phyloP scores from a whole-genome alignment of 2,329 filamentous ascomycete genomes.

The Sporothrix globosa region DNA sequence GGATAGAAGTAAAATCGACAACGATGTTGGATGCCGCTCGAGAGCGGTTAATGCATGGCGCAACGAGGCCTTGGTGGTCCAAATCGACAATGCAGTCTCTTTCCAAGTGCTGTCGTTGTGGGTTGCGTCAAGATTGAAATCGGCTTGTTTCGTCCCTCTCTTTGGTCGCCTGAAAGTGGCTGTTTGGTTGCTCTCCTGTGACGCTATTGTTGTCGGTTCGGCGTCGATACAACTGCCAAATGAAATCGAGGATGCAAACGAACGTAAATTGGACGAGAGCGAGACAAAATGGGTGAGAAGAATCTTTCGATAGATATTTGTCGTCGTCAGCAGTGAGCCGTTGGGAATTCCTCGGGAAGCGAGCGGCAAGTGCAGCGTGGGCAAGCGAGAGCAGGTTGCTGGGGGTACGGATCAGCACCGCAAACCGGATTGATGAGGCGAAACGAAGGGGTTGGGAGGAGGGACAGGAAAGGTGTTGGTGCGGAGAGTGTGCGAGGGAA shows the following conservation, averaged over 20 bases:
- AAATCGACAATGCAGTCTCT: not conserved
- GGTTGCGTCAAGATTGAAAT: not conserved
- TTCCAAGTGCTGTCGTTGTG: not conserved
- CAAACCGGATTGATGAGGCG: constrained; percentile 11
- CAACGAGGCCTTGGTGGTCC: constrained; percentile 1
- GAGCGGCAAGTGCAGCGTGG: constrained; percentile 12
- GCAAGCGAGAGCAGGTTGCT: constrained; percentile 13
- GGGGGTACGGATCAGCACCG: constrained; percentile 21
- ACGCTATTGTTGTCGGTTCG: not conserved
- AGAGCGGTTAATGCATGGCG: constrained; percentile 27
- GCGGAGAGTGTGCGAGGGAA: not conserved
- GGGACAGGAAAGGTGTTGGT: not conserved
- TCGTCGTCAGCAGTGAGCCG: not conserved
- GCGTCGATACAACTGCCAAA: not conserved
- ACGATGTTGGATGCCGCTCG: constrained; percentile 2
- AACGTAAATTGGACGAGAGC: not conserved
- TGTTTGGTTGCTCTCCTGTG: not conserved
- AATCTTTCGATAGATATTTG: not conserved
- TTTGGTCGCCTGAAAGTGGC: not conserved
- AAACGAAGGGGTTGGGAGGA: not conserved
- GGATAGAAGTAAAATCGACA: constrained; percentile 1
- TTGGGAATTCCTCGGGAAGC: constrained; percentile 1
- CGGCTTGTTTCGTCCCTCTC: not conserved
- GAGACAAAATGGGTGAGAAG: not conserved
- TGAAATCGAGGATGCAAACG: not conserved